Base-by-base conservation (phyloP, 441 rosid genomes). In the Aquilaria agallochum region DNA sequence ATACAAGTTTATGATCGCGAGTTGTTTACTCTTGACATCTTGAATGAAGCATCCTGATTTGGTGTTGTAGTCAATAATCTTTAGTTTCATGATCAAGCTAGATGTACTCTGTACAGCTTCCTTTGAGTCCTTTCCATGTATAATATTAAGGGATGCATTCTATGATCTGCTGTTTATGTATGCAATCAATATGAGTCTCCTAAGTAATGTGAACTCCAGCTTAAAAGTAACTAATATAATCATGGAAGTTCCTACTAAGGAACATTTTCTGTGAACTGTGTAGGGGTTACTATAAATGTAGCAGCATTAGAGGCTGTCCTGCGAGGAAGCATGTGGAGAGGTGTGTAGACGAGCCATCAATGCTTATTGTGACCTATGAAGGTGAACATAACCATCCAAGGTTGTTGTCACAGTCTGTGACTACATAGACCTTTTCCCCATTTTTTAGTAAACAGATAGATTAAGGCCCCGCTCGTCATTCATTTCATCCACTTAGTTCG, bases 251-350 rank as follows among this genome's bases (percentile, higher is more conserved):
- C 42, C 45, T 5, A 36, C 45, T 40, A 36, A 57, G 14, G 42
- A 42, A 5, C n/a, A 31, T 54, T 51, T 11, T 45, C 53, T 49
- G 5, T 5, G 30, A 65, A 50, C 48, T 60, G 50, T 75, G 78
- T 82, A 94, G 98, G 82, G 98, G 97, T 70, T 94, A 94, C 60
- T 94, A 94, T 76, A 94, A 94, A 69, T 94, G 98, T 73, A 94
- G 98, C 81, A 90, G 97, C 82, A 85, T 87, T 83, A 87, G 98
- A 80, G 98, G 96, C 27, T 94, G 98, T 72, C 98, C 97, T 36
- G 97, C 98, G 15, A 90, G 98, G 89, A 93, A 93, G 77, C 98
- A 93, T 51, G 98, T 93, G 36, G 99, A 94, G 80, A 87, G 98
- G 76, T 83, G 90, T 82, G 58, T 94, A 74, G 97, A 89, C 70